phyloP scores from a whole-genome alignment of 768 basidiomycete genomes.

The Lyophyllum atratum region DNA sequence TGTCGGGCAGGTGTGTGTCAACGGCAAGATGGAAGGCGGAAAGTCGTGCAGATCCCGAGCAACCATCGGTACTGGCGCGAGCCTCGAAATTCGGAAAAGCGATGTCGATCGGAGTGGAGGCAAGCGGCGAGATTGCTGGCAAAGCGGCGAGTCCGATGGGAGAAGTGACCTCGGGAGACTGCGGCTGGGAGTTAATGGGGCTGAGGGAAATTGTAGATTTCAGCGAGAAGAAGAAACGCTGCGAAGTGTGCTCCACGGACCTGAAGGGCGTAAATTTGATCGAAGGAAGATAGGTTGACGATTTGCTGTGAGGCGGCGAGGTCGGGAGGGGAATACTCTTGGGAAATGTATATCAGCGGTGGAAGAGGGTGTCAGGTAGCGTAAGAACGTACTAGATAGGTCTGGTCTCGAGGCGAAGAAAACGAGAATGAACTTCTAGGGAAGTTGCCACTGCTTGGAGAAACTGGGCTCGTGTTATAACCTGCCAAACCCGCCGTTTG shows the following conservation, averaged over 20 bases:
- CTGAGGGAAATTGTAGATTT: not conserved
- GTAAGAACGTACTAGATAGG: not conserved
- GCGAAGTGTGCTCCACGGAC: not conserved
- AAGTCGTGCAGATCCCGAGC: not conserved
- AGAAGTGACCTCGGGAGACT: slow-evolving; percentile 35
- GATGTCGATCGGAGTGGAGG: slow-evolving; percentile 32
- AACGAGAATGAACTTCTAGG: slow-evolving; percentile 4
- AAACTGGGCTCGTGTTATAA: not conserved
- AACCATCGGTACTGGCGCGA: not conserved
- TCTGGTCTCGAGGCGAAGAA: slow-evolving; percentile 6
- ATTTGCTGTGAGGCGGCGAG: not conserved
- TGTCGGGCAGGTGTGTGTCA: not conserved
- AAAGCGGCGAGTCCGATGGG: slow-evolving; percentile 35
- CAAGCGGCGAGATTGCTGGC: slow-evolving; percentile 34
- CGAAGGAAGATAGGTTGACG: not conserved
- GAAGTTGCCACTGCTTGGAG: not conserved
- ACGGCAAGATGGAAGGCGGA: slow-evolving; percentile 2
- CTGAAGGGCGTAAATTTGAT: not conserved
- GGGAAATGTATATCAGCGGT: not conserved
- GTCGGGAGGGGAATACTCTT: not conserved
- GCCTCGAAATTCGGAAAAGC: not conserved
- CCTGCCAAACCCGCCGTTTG: not conserved
- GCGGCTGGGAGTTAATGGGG: slow-evolving; percentile 2
- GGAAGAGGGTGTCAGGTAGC: no score
- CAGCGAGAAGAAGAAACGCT: not conserved